phyloP scores from a whole-genome alignment of 768 basidiomycete species.

The Suillus decipiens region DNA sequence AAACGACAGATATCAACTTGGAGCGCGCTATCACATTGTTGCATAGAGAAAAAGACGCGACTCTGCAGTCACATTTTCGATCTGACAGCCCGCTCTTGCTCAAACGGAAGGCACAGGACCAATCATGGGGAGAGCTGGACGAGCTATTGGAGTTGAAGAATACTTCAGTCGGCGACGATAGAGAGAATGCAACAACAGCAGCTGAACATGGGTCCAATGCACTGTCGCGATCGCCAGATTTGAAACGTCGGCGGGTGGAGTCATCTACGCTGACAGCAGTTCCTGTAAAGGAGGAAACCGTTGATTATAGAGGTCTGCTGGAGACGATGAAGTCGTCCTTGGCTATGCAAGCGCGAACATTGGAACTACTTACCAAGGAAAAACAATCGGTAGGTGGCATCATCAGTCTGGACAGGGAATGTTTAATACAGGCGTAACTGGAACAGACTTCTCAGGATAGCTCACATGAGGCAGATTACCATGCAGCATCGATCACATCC shows the following conservation, averaged over 20 bases:
- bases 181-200: neutral
- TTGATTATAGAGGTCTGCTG: conserved; percentile 38
- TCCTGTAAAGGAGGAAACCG: conserved; percentile 20
- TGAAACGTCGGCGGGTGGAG: conserved; percentile 15
- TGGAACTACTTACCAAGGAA: conserved; percentile 46
- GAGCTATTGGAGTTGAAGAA: neutral
- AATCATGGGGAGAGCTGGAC: neutral
- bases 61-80: conserved; percentile 21
- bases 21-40: conserved; percentile 36
- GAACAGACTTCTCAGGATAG: conserved; percentile 19
- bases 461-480: conserved; percentile 19
- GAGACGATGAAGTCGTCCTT: conserved; percentile 50
- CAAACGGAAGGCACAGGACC: conserved; percentile 7
- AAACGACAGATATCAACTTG: conserved; percentile 35
- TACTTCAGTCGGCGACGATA: neutral
- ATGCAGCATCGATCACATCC: conserved; percentile 7
- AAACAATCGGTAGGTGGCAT: conserved; percentile 43
- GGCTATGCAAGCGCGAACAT: conserved; percentile 46
- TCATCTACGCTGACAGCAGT: conserved; percentile 15
- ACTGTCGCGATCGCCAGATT: conserved; percentile 14
- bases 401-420: neutral
- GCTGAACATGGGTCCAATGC: neutral
- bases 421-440: conserved; percentile 12
- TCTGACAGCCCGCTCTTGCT: conserved; percentile 16
- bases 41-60: conserved; percentile 31